A percentile compares a stretch with the other conserved stretches of the same genome.
These are phyloP conservation scores for Leishmania braziliensis DNA, from an alignment of 208 protist species.

Conservation along the genomic window DNA sequence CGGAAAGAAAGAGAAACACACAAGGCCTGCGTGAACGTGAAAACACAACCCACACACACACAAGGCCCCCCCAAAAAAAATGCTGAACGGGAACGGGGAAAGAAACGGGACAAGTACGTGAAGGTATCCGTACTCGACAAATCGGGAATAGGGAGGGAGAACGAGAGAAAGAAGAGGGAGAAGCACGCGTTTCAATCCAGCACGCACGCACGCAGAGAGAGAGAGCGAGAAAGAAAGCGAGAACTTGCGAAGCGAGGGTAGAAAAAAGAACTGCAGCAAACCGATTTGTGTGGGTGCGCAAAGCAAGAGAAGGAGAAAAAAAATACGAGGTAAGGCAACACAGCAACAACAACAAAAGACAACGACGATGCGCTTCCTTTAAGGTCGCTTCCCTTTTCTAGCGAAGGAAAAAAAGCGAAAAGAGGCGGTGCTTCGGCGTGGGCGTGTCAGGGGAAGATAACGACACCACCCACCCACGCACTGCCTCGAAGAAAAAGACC, in stretches of 20 bases:
- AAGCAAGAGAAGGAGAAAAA: not conserved
- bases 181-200: not conserved
- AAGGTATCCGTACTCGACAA: too few relatives aligned
- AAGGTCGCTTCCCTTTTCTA: not conserved
- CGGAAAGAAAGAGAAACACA: not conserved
- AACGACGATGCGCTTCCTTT: not conserved
- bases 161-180: too few relatives aligned
- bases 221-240: too few relatives aligned
- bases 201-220: too few relatives aligned
- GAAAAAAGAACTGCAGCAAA: not conserved
- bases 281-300: not conserved
- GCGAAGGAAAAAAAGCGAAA: not conserved
- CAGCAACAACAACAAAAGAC: not conserved
- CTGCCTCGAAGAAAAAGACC: not conserved
- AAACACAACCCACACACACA: too few relatives aligned
- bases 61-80: not conserved
- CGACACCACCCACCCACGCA: not conserved
- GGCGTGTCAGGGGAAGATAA: not conserved
- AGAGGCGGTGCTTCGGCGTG: not conserved
- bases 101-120: too few relatives aligned
- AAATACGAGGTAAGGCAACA: not conserved
- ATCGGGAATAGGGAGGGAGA: too few relatives aligned
- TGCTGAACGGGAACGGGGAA: not conserved
- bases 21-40: not conserved
- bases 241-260: not conserved